These are phyloP conservation scores for Earliella scabrosa DNA, from an alignment of 1,284 basidiomycete species.

Conservation along the genomic window DNA sequence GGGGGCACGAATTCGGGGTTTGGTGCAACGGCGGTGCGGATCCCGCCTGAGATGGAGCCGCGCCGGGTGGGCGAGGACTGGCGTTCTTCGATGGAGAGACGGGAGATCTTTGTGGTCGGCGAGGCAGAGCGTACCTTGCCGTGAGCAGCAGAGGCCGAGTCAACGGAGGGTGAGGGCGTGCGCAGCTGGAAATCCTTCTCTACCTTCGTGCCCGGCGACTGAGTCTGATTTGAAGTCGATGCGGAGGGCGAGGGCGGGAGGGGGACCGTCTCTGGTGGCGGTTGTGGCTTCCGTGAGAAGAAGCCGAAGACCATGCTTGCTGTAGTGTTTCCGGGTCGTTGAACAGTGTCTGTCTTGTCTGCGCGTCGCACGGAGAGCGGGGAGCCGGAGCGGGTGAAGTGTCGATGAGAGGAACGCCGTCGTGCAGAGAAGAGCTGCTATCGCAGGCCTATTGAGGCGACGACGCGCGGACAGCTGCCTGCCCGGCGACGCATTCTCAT, in stretches of 20 bases:
- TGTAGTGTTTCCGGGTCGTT: background rate
- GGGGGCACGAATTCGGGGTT: conserved; percentile 21
- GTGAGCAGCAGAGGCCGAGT: conserved; percentile 35
- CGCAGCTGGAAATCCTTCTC: conserved; percentile 43
- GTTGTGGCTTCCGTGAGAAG: conserved; percentile 22
- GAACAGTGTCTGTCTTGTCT: background rate
- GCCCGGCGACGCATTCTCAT: too few species aligned
- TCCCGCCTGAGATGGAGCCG: conserved; percentile 15
- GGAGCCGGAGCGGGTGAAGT: background rate
- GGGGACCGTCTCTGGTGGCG: conserved; percentile 21
- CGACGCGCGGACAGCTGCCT: too few species aligned
- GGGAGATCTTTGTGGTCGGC: conserved; percentile 27
- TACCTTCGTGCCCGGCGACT: conserved; percentile 19
- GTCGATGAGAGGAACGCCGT: background rate
- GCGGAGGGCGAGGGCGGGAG: conserved; percentile 23
- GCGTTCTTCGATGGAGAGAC: conserved; percentile 30
- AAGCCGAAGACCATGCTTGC: conserved; percentile 22
- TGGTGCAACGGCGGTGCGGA: conserved; percentile 16
- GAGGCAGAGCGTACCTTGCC: conserved; percentile 31
- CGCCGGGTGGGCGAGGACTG: conserved; percentile 25
- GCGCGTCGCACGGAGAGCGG: conserved; percentile 1
- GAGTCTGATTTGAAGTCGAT: conserved; percentile 18
- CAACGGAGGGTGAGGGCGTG: conserved; percentile 56
- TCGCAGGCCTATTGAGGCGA: conserved; percentile 11
- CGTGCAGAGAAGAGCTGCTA: conserved; percentile 6